Percentiles rank a stretch among this genome's conserved stretches.
These are phyloP conservation scores for Phaeosphaeriaceae sp. DNA, from an alignment of 2,329 filamentous ascomycete genomes.

Conservation along the genomic window DNA sequence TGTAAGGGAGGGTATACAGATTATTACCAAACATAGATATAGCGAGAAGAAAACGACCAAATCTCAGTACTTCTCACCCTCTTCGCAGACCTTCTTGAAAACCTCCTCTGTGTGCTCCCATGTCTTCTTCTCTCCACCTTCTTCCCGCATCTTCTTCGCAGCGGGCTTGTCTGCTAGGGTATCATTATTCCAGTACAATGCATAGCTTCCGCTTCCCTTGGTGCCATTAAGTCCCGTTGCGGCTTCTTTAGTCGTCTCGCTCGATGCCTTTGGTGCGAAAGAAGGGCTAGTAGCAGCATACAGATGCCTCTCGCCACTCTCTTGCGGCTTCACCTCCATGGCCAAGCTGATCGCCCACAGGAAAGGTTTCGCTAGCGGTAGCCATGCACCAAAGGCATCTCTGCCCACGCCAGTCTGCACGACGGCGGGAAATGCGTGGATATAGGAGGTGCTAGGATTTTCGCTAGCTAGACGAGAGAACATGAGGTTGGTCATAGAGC, in stretches of 20 bases:
- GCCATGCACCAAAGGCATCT: conserved; percentile 13
- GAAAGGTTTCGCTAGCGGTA: conserved; percentile 8
- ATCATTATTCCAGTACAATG: conserved; percentile 34
- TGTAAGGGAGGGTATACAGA: neutral
- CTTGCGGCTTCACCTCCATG: conserved; percentile 27
- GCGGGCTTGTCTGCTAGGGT: conserved; percentile 22
- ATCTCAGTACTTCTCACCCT: conserved; percentile 28
- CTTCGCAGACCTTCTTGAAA: conserved; percentile 34
- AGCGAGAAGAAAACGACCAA: neutral
- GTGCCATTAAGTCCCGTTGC: conserved; percentile 30
- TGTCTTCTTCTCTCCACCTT: conserved; percentile 36
- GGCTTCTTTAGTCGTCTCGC: conserved; percentile 11
- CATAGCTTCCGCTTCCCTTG: conserved; percentile 35
- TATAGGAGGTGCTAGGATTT: conserved; percentile 29
- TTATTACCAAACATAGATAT: neutral
- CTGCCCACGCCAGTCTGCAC: conserved; percentile 31
- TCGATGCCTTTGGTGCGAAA: conserved; percentile 26
- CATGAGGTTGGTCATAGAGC: conserved; percentile 35
- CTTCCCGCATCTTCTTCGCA: conserved; percentile 24
- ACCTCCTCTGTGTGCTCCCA: conserved; percentile 43
- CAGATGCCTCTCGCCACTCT: conserved; percentile 45
- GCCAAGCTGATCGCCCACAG: conserved; percentile 18
- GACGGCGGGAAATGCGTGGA: conserved; percentile 35
- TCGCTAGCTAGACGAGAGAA: conserved; percentile 29
- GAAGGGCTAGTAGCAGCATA: conserved; percentile 35